Evolutionary conservation across 179 eudicot species (phyloP).

Genomic region (Heliamphora pulchella): DNA sequence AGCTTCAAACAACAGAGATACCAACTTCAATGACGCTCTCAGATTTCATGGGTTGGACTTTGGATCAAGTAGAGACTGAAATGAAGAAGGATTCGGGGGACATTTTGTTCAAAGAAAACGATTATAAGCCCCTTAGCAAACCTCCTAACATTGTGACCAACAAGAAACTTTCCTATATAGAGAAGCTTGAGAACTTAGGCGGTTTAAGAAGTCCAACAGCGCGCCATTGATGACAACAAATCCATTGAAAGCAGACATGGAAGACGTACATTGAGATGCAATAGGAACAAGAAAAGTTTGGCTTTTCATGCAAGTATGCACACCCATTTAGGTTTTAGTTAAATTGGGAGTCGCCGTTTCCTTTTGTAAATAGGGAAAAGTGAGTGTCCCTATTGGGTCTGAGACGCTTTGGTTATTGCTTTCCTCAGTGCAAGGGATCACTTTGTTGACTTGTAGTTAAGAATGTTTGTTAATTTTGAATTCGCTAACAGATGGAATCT

Average conservation of each 20-base stretch:
- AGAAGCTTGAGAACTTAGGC: slow-evolving; percentile 47
- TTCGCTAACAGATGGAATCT: not conserved
- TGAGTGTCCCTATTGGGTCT: slow-evolving; percentile 20
- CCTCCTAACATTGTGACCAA: slow-evolving; percentile 29
- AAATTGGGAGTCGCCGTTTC: slow-evolving; percentile 15
- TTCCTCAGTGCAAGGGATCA: not conserved
- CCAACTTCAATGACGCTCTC: slow-evolving; percentile 56
- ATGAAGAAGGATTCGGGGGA: slow-evolving; percentile 32
- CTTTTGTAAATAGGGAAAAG: slow-evolving; percentile 25
- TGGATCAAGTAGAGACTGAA: slow-evolving; percentile 29
- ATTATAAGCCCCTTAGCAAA: slow-evolving; percentile 26
- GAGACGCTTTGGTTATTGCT: slow-evolving; percentile 14
- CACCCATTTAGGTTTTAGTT: slow-evolving; percentile 13
- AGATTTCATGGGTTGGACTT: slow-evolving; percentile 66
- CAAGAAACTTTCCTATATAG: slow-evolving; percentile 54
- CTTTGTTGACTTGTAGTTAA: slow-evolving; percentile 11
- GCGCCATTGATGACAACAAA: slow-evolving; percentile 29
- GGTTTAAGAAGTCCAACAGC: slow-evolving; percentile 70
- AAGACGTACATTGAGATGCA: not conserved
- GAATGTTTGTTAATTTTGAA: not conserved
- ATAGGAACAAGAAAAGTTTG: not conserved
- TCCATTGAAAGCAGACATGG: not conserved
- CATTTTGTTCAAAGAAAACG: slow-evolving; percentile 21
- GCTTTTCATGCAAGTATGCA: slow-evolving; percentile 4
- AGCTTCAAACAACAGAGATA: slow-evolving; percentile 36